These are phyloP conservation scores for Carex sylvatica DNA, from an alignment of 202 grass and related monocot species.

Conservation along the genomic window DNA sequence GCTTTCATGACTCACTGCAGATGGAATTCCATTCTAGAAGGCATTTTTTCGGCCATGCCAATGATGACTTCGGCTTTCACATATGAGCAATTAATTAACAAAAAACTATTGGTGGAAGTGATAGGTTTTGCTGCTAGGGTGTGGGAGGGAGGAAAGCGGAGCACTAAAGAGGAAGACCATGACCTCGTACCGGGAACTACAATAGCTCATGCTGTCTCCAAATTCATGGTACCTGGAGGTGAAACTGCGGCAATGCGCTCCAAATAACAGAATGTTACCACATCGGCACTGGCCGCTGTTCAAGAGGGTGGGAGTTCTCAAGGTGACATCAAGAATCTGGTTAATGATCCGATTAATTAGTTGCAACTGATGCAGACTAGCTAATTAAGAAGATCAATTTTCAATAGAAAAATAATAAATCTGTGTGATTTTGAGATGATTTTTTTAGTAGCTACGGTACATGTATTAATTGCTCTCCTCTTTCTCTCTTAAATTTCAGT, in stretches of 20 bases:
- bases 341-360: too few relatives aligned
- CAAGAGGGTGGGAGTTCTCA: too few relatives aligned
- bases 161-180: not conserved
- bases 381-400: too few relatives aligned
- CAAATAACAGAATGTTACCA: too few relatives aligned
- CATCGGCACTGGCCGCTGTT: too few relatives aligned
- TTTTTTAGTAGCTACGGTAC: not conserved
- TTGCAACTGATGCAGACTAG: not conserved
- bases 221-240: not conserved
- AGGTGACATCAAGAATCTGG: too few relatives aligned
- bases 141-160: not conserved
- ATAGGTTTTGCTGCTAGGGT: not conserved
- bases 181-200: not conserved
- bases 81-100: slow-evolving; percentile 60
- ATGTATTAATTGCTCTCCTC: too few relatives aligned
- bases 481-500: too few relatives aligned
- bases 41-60: slow-evolving; percentile 40
- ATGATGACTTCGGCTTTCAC: slow-evolving; percentile 59
- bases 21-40: slow-evolving; percentile 56
- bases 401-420: not conserved
- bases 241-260: too few relatives aligned
- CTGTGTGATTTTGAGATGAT: not conserved
- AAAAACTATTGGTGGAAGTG: slow-evolving; percentile 59
- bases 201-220: not conserved
- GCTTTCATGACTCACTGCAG: slow-evolving; percentile 66